Conservation (phyloP, 345 rosid species). For the Syzygium aromaticum region DNA sequence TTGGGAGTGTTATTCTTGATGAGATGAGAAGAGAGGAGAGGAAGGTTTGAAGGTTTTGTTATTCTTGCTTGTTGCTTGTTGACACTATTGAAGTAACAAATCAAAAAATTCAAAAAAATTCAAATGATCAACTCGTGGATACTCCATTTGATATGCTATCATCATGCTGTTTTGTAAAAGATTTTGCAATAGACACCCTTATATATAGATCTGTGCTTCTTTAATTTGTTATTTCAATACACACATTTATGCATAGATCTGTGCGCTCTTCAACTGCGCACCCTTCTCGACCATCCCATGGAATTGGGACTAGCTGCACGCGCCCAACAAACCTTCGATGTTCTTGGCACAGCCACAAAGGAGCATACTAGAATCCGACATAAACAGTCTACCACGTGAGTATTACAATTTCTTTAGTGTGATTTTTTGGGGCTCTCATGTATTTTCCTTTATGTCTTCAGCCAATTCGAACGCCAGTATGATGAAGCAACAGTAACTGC, state of each 20-base stretch:
- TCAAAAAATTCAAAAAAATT: too few relatives aligned
- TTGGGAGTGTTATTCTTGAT: neutral
- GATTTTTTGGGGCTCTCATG: neutral
- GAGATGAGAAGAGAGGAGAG: neutral
- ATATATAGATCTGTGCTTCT: neutral
- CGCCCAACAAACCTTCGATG: neutral
- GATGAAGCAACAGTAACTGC: neutral
- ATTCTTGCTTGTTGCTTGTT: neutral
- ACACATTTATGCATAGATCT: too few relatives aligned
- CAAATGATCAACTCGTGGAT: neutral
- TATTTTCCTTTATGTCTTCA: neutral
- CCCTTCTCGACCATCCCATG: neutral
- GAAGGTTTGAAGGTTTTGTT: neutral
- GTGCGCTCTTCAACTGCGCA: neutral
- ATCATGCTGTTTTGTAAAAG: neutral
- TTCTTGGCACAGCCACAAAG: neutral
- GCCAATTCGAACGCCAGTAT: neutral
- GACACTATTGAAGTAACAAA: neutral
- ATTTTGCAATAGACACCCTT: too few relatives aligned
- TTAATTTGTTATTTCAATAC: too few relatives aligned
- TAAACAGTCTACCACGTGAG: neutral
- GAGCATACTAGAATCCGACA: neutral
- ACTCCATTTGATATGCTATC: neutral
- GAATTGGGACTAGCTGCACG: neutral
- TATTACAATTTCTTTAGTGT: neutral